Conservation (phyloP, 2,329 filamentous ascomycete species). For the Trichoderma atroviride region DNA sequence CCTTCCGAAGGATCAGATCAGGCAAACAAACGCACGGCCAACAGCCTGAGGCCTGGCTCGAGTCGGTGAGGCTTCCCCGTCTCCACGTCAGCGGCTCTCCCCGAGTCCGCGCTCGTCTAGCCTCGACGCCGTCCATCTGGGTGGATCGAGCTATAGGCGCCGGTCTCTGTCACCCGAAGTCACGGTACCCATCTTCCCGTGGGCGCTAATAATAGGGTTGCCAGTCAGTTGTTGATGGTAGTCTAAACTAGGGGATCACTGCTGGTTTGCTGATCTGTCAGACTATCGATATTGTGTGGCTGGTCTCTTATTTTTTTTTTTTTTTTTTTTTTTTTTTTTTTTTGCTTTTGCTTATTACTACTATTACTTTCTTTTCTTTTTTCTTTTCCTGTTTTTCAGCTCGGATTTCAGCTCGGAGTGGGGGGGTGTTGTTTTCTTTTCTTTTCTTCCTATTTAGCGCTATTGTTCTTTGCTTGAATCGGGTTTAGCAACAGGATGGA, state of each 20-base stretch:
- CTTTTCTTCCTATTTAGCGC: background rate
- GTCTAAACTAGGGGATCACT: background rate
- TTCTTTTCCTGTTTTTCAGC: background rate
- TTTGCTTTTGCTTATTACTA: background rate
- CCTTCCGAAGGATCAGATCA: slow-evolving; percentile 12
- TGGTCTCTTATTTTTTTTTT: background rate
- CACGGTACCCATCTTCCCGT: slow-evolving; percentile 18
- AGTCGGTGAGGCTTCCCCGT: slow-evolving; percentile 17
- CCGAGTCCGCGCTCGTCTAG: slow-evolving; percentile 23
- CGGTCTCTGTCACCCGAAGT: slow-evolving; percentile 18
- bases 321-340: too few species aligned
- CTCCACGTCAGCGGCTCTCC: slow-evolving; percentile 22
- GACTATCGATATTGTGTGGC: background rate
- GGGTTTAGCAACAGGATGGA: background rate
- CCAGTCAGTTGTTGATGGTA: background rate
- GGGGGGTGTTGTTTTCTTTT: background rate
- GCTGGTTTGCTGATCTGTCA: background rate
- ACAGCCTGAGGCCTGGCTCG: background rate
- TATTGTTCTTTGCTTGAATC: background rate
- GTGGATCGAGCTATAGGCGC: slow-evolving; percentile 7
- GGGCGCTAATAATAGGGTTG: slow-evolving; percentile 1
- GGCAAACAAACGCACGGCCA: background rate
- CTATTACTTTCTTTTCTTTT: background rate
- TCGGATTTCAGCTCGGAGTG: background rate
- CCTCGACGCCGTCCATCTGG: slow-evolving; percentile 20